Base-by-base conservation (phyloP, 345 rosid genomes). In the Stellera chamaejasme region DNA sequence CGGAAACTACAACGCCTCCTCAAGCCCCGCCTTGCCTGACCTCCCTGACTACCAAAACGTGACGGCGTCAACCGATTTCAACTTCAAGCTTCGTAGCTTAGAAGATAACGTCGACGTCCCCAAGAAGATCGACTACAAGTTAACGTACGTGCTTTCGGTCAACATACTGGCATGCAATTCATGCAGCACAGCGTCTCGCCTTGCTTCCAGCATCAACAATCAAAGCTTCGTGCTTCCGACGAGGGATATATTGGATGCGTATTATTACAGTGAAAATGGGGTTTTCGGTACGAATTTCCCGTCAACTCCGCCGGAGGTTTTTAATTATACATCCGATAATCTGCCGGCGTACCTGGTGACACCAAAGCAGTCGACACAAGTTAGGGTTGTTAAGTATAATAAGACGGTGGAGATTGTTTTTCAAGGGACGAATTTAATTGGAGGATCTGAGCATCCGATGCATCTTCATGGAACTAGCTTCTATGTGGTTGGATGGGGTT, bases 181-280 rank as follows among this genome's bases (percentile, higher is more conserved):
- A 32, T 32, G 39, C 39, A 32, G 39, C 39, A 5, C 7, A 8
- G 3, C 39, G 5, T 32, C 3, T 8, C 39, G 39, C 1, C 39
- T 32, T 8, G 5, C n/a, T 42, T 56, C 58, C 10, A 61, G 58
- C 48, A 52, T 61, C 44, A 82, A 65, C 61, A 82, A 82, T 50
- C 55, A 75, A 3, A 79, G 81, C 54, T 79, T 79, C 48, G 57
- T 11, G 0, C 15, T 19, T 5, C 74, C 72, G 4, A 6, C 53
- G 0, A 63, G 59, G 10, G 77, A 68, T 60, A 49, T 79, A 4
- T 57, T 79, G 14, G 69, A 75, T 27, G 88, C 84, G 4, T 82
- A 79, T 56, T 76, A 74, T 65, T 44, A 75, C n/a, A 50, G 19
- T 19, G 9, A 23, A 9, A 61, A 56, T 12, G 50, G 55, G 23